Percentiles rank a stretch among this genome's conserved stretches.
These are phyloP conservation scores for Plasmodium gaboni DNA, from an alignment of 169 alveolate species.

Conservation along the genomic window DNA sequence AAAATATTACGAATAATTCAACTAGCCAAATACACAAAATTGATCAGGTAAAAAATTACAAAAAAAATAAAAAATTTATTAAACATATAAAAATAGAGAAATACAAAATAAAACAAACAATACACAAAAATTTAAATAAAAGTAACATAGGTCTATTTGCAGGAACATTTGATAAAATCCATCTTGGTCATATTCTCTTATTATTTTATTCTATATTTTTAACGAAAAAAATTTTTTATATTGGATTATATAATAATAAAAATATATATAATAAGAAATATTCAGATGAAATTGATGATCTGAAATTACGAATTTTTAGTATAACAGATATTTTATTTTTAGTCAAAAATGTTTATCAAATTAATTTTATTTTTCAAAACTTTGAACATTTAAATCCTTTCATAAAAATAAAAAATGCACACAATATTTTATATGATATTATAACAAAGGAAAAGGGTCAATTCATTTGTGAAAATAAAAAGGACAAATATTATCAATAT, in stretches of 20 bases:
- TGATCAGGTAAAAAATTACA: not conserved
- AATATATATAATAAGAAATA: slow-evolving; percentile 60
- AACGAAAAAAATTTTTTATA: slow-evolving; percentile 51
- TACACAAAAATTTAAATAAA: slow-evolving; percentile 41
- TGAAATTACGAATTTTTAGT: slow-evolving; percentile 45
- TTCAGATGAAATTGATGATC: slow-evolving; percentile 72
- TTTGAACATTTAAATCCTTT: slow-evolving; percentile 44
- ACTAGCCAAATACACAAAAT: not conserved
- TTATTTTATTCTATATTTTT: slow-evolving; percentile 57
- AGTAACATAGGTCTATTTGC: slow-evolving; percentile 71
- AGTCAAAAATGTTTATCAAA: slow-evolving; percentile 60
- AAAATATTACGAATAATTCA: not conserved
- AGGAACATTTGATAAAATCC: slow-evolving; percentile 73
- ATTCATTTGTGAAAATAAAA: not conserved
- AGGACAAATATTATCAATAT: slow-evolving; percentile 29
- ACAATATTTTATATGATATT: slow-evolving; percentile 41
- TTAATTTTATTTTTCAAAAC: slow-evolving; percentile 40
- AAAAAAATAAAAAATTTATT: not conserved
- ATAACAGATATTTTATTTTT: slow-evolving; percentile 45
- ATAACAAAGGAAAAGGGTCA: slow-evolving; percentile 26
- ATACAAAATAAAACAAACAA: slow-evolving; percentile 55
- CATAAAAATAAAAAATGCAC: slow-evolving; percentile 67
- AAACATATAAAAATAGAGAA: slow-evolving; percentile 40
- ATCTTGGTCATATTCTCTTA: slow-evolving; percentile 59
- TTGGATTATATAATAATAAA: slow-evolving; percentile 72